phyloP scores from a whole-genome alignment of 176 grass and related monocot species.

The Oryza glumipatula region DNA sequence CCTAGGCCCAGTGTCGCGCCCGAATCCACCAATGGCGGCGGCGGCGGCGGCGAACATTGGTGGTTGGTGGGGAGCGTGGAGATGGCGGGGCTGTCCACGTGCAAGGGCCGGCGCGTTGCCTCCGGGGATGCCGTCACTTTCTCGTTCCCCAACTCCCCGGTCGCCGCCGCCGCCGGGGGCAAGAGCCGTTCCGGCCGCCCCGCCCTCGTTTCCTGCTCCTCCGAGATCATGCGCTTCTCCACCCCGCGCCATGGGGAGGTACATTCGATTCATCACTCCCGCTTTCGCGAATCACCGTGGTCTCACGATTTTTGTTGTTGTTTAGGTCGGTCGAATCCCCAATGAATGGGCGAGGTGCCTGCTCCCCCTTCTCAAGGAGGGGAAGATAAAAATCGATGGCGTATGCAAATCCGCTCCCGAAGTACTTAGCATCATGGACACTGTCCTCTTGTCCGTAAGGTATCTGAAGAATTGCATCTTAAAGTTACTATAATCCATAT shows the following conservation, averaged over 20 bases:
- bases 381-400: conserved; percentile 65
- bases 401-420: conserved; percentile 64
- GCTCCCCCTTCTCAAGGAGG: conserved; percentile 67
- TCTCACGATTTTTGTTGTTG: neutral
- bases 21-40: neutral
- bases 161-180: conserved; percentile 3
- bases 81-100: conserved; percentile 77
- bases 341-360: conserved; percentile 89
- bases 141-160: conserved; percentile 50
- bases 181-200: conserved; percentile 41
- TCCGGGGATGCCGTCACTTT: conserved; percentile 64
- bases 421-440: conserved; percentile 86
- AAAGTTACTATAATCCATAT: neutral
- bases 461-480: conserved; percentile 17
- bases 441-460: conserved; percentile 73
- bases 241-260: conserved; percentile 66
- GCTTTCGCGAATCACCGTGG: neutral
- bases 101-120: conserved; percentile 75
- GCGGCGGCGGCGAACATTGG: conserved; percentile 48
- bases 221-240: conserved; percentile 88
- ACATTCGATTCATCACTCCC: neutral
- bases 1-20: conserved; percentile 29
- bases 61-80: conserved; percentile 75
- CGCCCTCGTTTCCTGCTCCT: conserved; percentile 47
- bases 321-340: conserved; percentile 88